phyloP scores from a whole-genome alignment of 169 alveolate genomes.

The Babesia sp. region DNA sequence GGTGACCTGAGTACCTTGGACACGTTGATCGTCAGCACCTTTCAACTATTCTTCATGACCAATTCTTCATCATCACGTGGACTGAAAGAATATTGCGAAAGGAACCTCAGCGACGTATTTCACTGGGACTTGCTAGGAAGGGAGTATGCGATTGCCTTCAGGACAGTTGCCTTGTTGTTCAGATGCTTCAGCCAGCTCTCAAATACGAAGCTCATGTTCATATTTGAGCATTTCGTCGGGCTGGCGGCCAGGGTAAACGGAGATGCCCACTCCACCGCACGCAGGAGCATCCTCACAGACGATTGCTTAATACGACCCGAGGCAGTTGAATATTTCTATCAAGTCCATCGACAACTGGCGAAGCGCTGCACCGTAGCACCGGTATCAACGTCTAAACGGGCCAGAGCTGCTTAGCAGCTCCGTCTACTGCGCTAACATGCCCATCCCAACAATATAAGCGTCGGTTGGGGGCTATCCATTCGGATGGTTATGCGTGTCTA shows the following conservation, averaged over 20 bases:
- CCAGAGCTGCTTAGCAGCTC: no score
- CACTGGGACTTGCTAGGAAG: constrained; percentile 33
- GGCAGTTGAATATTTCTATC: constrained; percentile 39
- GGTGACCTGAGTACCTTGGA: constrained; percentile 31
- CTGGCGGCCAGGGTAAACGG: constrained; percentile 27
- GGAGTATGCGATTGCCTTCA: constrained; percentile 31
- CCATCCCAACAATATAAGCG: no score
- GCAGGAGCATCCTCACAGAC: constrained; percentile 32
- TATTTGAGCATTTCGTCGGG: constrained; percentile 36
- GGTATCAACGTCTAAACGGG: neutral
- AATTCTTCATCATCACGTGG: neutral
- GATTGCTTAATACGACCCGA: constrained; percentile 12
- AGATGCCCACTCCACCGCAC: constrained; percentile 6
- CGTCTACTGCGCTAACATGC: no score
- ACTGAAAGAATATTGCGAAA: neutral
- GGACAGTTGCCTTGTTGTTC: constrained; percentile 17
- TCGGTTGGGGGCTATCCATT: no score
- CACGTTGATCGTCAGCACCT: constrained; percentile 3
- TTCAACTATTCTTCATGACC: constrained; percentile 10
- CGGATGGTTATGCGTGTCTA: no score
- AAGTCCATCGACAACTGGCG: constrained; percentile 14
- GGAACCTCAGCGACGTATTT: constrained; percentile 13
- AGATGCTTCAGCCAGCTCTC: constrained; percentile 24
- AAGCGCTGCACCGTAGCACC: constrained; percentile 1
- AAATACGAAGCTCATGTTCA: constrained; percentile 40